Base-by-base conservation (phyloP, 805 yeast species). In the Wickerhamiella occidentalis region DNA sequence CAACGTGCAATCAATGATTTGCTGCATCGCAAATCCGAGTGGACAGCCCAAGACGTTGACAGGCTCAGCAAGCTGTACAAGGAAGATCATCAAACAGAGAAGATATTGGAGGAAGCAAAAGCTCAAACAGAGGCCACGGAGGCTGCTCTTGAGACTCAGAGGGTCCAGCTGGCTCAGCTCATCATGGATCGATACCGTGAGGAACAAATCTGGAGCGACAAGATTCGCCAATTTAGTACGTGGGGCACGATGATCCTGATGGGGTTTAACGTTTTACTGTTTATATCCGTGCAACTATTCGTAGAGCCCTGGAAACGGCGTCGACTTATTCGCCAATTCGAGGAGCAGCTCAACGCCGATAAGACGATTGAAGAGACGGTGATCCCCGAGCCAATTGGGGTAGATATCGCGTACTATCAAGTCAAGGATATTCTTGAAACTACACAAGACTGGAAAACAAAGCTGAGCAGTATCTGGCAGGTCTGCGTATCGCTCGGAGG, bases 191-290 rank as follows among this genome's bases (percentile, higher is more conserved):
- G 97, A 56, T 92, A 92, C 59, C 95, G 90, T 54, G 97, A 92
- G 63, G 99, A 92, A 60, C 97, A 92, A 64, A 78, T 92, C 6
- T 92, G 98, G 97, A 85, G 96, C 1, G 98, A 92, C 66, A 88
- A 88, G 64, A 92, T 92, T 52, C 72, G 98, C 53, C 76, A 88
- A 55, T 86, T 94, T 4, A 85, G 95, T 5, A 88, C 97, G 0
- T 92, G 96, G 94, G 98, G 97, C 2, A 92, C 99, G 0, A 79
- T 92, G 73, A 68, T 80, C 3, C 71, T 92, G 40, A 86, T 88
- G 94, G 92, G 86, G 1, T 74, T 86, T 54, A 92, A 92, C 67
- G 73, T 90, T 22, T 47, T 83, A 7, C 64, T 94, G 23, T 87
- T 92, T 55, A 60, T 87, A 3, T 69, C 84, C 6, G 92, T 94